A percentile compares a stretch with the other conserved stretches of the same genome.
phyloP scores from a whole-genome alignment of 2,329 filamentous ascomycete species.

The Grosmannia clavigera region DNA sequence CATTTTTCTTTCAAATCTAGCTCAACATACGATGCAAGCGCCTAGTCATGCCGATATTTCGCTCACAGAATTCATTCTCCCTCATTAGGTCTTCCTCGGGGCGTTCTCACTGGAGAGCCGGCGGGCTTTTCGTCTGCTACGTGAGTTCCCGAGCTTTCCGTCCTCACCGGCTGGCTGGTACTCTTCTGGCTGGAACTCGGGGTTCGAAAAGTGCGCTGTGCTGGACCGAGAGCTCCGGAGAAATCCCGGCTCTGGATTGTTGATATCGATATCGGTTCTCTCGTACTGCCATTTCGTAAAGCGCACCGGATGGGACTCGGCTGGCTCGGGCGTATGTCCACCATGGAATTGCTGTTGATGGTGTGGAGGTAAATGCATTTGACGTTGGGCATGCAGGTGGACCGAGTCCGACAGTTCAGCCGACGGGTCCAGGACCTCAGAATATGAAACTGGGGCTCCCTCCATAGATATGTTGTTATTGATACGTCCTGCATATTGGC shows the following conservation, averaged over 20 bases:
- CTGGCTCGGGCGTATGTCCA: conserved; percentile 20
- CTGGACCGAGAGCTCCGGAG: conserved; percentile 59
- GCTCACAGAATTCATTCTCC: neutral
- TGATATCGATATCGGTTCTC: neutral
- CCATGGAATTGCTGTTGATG: neutral
- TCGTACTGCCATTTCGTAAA: conserved; percentile 46
- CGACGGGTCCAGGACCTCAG: neutral
- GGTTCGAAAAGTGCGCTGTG: conserved; percentile 54
- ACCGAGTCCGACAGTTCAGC: no score
- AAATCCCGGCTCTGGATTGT: conserved; percentile 22
- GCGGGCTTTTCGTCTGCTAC: neutral
- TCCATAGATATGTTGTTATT: neutral
- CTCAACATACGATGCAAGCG: no score
- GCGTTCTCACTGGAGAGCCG: neutral
- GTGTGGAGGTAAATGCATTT: neutral
- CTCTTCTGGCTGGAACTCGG: conserved; percentile 45
- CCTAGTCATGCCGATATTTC: no score
- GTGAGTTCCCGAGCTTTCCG: neutral
- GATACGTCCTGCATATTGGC: neutral
- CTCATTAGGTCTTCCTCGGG: neutral
- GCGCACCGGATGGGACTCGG: conserved; percentile 27
- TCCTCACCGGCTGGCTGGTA: conserved; percentile 23
- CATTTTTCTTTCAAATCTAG: no score
- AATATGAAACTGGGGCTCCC: neutral
- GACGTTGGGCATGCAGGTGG: neutral